A percentile compares a stretch with the other conserved stretches of the same genome.
Evolutionary conservation across 73 alveolate species (phyloP).

Genomic region (Stentor coeruleus): DNA sequence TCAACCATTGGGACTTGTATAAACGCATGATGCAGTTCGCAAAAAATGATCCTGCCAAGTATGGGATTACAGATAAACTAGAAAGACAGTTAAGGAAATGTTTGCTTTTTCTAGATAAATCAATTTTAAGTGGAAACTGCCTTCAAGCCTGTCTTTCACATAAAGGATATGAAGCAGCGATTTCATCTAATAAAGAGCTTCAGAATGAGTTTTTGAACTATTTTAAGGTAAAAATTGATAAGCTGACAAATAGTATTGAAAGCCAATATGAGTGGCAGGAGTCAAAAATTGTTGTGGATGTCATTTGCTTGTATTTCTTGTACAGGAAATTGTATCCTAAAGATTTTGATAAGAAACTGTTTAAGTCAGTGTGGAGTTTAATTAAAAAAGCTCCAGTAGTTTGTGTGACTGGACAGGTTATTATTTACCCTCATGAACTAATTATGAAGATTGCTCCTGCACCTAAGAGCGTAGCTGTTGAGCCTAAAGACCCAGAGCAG

Average conservation of each 20-base stretch:
- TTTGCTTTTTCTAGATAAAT: constrained; percentile 34
- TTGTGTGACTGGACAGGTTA: constrained; percentile 57
- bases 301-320: constrained; percentile 66
- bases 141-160: constrained; percentile 33
- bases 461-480: constrained; percentile 60
- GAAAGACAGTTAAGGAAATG: constrained; percentile 61
- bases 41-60: constrained; percentile 62
- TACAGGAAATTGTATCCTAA: constrained; percentile 62
- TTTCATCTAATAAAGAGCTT: constrained; percentile 66
- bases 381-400: constrained; percentile 70
- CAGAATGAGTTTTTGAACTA: constrained; percentile 48
- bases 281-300: constrained; percentile 56
- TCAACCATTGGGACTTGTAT: constrained; percentile 70
- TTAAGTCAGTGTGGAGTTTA: constrained; percentile 73
- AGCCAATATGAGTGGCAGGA: constrained; percentile 56
- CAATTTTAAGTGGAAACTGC: constrained; percentile 47
- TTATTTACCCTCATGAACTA: constrained; percentile 65
- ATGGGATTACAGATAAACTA: constrained; percentile 50
- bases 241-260: constrained; percentile 42
- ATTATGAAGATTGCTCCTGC: constrained; percentile 65
- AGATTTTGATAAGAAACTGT: constrained; percentile 56
- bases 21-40: constrained; percentile 71
- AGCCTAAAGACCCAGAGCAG: constrained; percentile 70
- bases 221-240: constrained; percentile 51
- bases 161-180: constrained; percentile 45